phyloP scores from a whole-genome alignment of 306 rosid genomes.

The Hippophae tibetana region DNA sequence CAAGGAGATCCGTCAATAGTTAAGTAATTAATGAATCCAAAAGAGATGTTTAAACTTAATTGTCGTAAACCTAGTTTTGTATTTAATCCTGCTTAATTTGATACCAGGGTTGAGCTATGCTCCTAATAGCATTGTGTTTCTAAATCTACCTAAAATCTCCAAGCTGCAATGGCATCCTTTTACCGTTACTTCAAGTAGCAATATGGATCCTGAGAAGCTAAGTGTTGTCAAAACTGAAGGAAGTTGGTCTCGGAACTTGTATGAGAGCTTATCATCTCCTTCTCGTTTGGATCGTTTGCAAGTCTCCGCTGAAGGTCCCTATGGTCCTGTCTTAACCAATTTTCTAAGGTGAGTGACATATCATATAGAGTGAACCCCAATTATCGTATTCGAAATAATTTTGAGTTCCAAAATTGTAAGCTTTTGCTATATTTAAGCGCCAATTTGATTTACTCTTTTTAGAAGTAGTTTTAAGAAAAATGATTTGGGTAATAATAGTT shows the following conservation, averaged over 20 bases:
- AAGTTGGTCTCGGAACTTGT: conserved; percentile 56
- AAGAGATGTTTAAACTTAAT: too few relatives aligned
- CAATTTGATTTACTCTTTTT: too few relatives aligned
- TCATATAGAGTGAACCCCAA: too few relatives aligned
- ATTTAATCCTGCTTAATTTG: background rate
- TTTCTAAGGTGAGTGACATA: conserved; percentile 32
- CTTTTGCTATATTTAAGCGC: too few relatives aligned
- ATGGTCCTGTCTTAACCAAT: conserved; percentile 52
- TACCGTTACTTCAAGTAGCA: conserved; percentile 56
- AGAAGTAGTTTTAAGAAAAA: too few relatives aligned
- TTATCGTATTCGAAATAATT: too few relatives aligned
- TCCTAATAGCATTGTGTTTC: conserved; percentile 59
- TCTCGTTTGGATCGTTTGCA: conserved; percentile 31
- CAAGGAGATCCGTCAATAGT: too few relatives aligned
- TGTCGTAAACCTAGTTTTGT: too few relatives aligned
- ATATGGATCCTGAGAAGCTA: conserved; percentile 48
- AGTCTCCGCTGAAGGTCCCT: conserved; percentile 68
- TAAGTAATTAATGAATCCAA: too few relatives aligned
- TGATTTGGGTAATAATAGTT: too few relatives aligned
- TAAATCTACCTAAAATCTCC: conserved; percentile 67
- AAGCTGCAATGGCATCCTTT: conserved; percentile 93
- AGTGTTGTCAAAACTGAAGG: conserved; percentile 69
- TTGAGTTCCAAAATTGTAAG: too few relatives aligned
- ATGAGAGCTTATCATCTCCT: conserved; percentile 46
- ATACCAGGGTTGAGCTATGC: conserved; percentile 46